phyloP scores from a whole-genome alignment of 805 yeast genomes.

The Teunomyces barrocoloradensis region DNA sequence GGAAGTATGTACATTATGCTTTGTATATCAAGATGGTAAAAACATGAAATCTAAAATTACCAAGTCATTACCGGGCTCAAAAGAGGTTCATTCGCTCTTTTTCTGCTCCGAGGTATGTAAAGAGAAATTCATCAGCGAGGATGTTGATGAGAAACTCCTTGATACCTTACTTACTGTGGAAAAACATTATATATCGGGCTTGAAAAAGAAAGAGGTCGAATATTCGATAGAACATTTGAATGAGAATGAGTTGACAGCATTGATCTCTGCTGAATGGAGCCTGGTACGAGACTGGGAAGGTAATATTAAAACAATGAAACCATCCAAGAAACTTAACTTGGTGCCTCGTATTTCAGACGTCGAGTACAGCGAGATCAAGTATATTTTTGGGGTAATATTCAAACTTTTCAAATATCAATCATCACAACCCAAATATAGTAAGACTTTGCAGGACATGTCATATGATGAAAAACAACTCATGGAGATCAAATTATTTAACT shows the following conservation, averaged over 20 bases:
- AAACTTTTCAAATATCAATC: constrained; percentile 19
- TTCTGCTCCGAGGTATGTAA: constrained; percentile 53
- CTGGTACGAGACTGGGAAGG: constrained; percentile 37
- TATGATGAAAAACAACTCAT: neutral
- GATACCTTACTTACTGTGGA: constrained; percentile 36
- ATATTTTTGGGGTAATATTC: constrained; percentile 41
- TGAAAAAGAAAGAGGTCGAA: constrained; percentile 20
- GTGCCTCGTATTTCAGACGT: constrained; percentile 48
- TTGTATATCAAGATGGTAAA: constrained; percentile 46
- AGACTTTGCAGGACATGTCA: neutral
- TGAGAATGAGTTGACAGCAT: constrained; percentile 10
- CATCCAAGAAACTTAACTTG: constrained; percentile 30
- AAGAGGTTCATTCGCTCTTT: constrained; percentile 39
- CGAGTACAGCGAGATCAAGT: constrained; percentile 52
- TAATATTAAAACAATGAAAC: constrained; percentile 28
- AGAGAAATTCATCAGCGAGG: constrained; percentile 32
- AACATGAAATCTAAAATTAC: constrained; percentile 41
- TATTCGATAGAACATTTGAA: constrained; percentile 12
- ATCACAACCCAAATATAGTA: neutral
- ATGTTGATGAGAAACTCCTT: constrained; percentile 34
- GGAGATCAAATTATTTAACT: constrained; percentile 32
- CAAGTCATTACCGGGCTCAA: constrained; percentile 11
- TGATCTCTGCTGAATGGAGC: constrained; percentile 35
- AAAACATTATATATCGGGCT: constrained; percentile 20
- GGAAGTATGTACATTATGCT: constrained; percentile 61